phyloP scores from a whole-genome alignment of 257 asterid genomes.

The Salvia hispanica region DNA sequence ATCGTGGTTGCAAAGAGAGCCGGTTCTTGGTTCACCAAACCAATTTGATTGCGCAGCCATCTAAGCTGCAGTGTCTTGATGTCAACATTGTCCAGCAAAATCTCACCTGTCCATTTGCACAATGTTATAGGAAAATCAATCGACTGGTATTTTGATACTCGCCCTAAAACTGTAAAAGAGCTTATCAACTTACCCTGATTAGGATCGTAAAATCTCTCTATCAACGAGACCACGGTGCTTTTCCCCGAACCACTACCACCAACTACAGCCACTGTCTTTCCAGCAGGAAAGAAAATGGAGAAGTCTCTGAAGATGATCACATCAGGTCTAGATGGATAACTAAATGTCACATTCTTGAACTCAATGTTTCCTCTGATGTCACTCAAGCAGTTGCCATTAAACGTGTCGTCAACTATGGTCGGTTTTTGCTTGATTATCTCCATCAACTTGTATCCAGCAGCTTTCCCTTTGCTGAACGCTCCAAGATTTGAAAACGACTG shows the following conservation, averaged over 20 bases:
- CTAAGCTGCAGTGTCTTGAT: conserved; percentile 81
- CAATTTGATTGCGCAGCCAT: conserved; percentile 93
- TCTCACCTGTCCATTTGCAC: conserved; percentile 59
- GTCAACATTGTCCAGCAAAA: conserved; percentile 79
- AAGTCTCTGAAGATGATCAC: conserved; percentile 87
- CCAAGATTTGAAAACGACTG: conserved; percentile 96
- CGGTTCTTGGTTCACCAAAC: conserved; percentile 98
- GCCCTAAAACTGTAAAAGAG: not conserved
- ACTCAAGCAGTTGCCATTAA: conserved; percentile 51
- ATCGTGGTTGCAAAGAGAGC: conserved; percentile 97
- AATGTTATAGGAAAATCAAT: conserved; percentile 7
- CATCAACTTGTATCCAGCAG: conserved; percentile 91
- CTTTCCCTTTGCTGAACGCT: conserved; percentile 96
- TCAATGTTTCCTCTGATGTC: conserved; percentile 89
- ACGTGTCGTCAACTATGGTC: conserved; percentile 62
- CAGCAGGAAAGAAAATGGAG: conserved; percentile 95
- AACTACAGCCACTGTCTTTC: conserved; percentile 94
- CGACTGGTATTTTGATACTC: not conserved
- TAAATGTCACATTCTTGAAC: conserved; percentile 81
- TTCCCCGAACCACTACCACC: conserved; percentile 99
- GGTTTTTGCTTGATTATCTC: conserved; percentile 90
- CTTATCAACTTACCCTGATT: conserved; percentile 61
- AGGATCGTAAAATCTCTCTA: conserved; percentile 96
- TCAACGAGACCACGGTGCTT: conserved; percentile 90
- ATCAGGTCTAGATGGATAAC: conserved; percentile 98